These are phyloP conservation scores for Aspergillus wentii DNA, from an alignment of 495 filamentous ascomycete species.

Conservation along the genomic window DNA sequence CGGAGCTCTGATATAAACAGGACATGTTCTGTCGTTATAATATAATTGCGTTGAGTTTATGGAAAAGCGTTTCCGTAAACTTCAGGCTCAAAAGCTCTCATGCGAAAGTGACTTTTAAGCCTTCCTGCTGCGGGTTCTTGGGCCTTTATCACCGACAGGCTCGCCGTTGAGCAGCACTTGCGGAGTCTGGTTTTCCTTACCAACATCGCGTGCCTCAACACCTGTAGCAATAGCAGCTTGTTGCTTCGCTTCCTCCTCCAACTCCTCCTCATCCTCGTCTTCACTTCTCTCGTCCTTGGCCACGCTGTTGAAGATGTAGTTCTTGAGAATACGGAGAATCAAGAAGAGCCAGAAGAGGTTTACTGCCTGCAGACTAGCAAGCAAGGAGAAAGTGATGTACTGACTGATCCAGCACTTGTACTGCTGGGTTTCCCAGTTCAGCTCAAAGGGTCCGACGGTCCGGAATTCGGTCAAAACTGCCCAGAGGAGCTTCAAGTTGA, in stretches of 20 bases:
- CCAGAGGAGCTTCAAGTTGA: conserved; percentile 85
- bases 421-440: conserved; percentile 79
- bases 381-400: conserved; percentile 63
- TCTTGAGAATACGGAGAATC: conserved; percentile 68
- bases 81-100: too few relatives aligned
- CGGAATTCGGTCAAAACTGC: conserved; percentile 83
- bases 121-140: too few relatives aligned
- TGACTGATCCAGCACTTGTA: conserved; percentile 81
- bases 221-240: conserved; percentile 28
- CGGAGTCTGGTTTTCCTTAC: conserved; percentile 33
- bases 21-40: too few relatives aligned
- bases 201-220: conserved; percentile 17
- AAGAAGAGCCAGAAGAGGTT: conserved; percentile 87
- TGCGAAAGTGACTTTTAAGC: too few relatives aligned
- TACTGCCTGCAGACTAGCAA: conserved; percentile 70
- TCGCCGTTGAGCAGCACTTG: conserved; percentile 36
- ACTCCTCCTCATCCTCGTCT: conserved; percentile 52
- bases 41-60: too few relatives aligned
- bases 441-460: conserved; percentile 80
- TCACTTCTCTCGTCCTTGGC: conserved; percentile 55
- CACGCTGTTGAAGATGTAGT: conserved; percentile 48
- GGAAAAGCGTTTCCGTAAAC: too few relatives aligned
- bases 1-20: too few relatives aligned
- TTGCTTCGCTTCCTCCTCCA: conserved; percentile 18
- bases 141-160: conserved; percentile 22